Evolutionary conservation across 345 rosid species (phyloP).

Genomic region (Populus nigra): DNA sequence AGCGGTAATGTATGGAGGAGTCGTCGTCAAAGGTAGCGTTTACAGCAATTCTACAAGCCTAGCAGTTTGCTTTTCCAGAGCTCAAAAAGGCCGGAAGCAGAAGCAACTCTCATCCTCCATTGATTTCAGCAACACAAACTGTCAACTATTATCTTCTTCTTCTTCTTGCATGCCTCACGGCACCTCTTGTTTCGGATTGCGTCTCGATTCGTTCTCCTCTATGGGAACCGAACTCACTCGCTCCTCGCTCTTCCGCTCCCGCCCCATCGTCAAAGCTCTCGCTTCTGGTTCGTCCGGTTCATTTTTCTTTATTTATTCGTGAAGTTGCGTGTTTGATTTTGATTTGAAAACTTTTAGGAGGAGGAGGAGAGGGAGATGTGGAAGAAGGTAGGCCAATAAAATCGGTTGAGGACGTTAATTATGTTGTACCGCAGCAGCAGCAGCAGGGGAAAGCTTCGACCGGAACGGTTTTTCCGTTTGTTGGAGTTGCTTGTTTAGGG

Average conservation of each 20-base stretch:
- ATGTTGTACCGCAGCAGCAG: conserved; percentile 3
- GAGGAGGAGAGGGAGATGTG: conserved; percentile 7
- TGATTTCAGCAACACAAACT: conserved; percentile 21
- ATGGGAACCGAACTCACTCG: conserved; percentile 72
- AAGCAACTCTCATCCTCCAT: background rate
- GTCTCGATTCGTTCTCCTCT: conserved; percentile 26
- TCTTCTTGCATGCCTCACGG: conserved; percentile 19
- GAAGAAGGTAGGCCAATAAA: conserved; percentile 3
- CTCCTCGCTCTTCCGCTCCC: conserved; percentile 41
- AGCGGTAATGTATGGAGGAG: conserved; percentile 39
- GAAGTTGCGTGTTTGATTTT: background rate
- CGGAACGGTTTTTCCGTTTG: conserved; percentile 80
- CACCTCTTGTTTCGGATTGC: conserved; percentile 37
- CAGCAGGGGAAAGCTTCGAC: conserved; percentile 46
- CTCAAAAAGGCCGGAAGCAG: background rate
- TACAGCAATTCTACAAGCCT: background rate
- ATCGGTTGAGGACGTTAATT: background rate
- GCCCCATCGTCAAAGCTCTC: conserved; percentile 48
- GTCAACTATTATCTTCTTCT: background rate
- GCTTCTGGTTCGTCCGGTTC: conserved; percentile 57
- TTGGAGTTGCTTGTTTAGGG: conserved; percentile 94
- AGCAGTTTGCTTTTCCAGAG: background rate
- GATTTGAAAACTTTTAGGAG: background rate
- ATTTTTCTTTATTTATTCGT: background rate
- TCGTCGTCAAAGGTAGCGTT: conserved; percentile 31